Evolutionary conservation across 441 rosid species (phyloP), one percentile per base, ranked within the genome.

Genomic region (Populus hybrid): DNA sequence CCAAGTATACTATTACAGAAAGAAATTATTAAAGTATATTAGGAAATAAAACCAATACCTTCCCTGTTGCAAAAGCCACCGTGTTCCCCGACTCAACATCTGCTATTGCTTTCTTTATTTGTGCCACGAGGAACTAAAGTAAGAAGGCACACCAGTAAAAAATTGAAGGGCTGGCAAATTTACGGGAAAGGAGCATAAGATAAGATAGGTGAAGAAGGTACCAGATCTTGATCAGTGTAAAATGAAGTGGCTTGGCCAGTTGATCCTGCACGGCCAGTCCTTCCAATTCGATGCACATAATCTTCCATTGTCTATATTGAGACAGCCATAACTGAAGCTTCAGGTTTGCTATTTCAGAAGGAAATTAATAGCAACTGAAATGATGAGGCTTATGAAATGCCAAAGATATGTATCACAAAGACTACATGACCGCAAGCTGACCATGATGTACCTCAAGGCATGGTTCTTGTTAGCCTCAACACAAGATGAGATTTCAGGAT

Each of bases 201-300:
- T 69, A 40, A 74, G 29, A 24, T 33, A 74, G 71, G 67, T 53
- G 21, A 18, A 28, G 40, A 68, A 26, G 28, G 59, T 69, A 82
- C 88, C 88, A 81, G 53, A 76, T 85, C 88, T 26, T 80, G 84
- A 45, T 81, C 84, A 7, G 83, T 81, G 69, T 78, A 85, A 83
- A 85, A 83, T 4, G 86, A 83, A 71, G 86, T 85, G 73, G 88
- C 88, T 75, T 79, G 84, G 66, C 98, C 98, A 33, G 95, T 90
- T 33, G 95, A 93, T 83, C 98, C 98, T 70, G 98, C 97, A 83
- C 97, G 89, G 56, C 97, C 98, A 26, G 97, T 94, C 83, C 98
- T 91, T 74, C 97, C 98, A 75, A 94, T 89, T 76, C 98, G 86
- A 79, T 94, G 98, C 72, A 91, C 95, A 83, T 94, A 94, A 81